A percentile compares a stretch with the other conserved stretches of the same genome.
These are phyloP conservation scores for Biscogniauxia mediterranea DNA, from an alignment of 2,329 filamentous ascomycete species.

Conservation along the genomic window DNA sequence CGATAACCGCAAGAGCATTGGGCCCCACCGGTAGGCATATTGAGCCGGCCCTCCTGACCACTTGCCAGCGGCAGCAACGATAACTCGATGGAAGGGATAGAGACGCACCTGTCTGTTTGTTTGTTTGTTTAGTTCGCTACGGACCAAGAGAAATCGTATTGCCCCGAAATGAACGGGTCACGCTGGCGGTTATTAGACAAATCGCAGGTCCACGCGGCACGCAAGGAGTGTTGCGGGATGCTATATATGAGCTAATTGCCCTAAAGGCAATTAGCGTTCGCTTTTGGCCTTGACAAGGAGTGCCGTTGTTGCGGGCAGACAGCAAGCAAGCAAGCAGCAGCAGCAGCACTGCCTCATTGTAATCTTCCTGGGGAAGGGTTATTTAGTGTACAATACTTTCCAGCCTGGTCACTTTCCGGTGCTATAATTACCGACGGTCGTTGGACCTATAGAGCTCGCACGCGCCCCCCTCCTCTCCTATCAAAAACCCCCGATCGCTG, in stretches of 20 bases:
- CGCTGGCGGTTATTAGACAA: not conserved
- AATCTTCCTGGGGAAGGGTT: not conserved
- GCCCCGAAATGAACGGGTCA: not conserved
- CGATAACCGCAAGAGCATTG: too few species aligned
- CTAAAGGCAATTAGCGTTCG: too few species aligned
- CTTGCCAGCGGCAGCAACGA: not conserved
- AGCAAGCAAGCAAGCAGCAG: too few species aligned
- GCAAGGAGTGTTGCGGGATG: not conserved
- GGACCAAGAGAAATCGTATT: not conserved
- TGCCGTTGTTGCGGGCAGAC: not conserved
- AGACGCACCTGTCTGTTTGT: not conserved
- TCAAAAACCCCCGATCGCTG: too few species aligned
- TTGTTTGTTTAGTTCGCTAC: too few species aligned
- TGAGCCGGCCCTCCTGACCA: not conserved
- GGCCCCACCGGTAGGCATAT: not conserved
- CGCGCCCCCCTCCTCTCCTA: too few species aligned
- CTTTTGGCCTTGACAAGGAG: too few species aligned
- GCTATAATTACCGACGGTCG: not conserved
- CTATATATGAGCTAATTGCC: too few species aligned
- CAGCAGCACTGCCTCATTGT: not conserved
- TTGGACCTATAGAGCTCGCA: not conserved
- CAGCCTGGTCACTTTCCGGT: not conserved
- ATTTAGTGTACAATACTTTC: not conserved
- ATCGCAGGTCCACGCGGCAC: not conserved
- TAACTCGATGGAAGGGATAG: not conserved